Conservation (phyloP, 139 green algal species). For the Raphidocelis subcapitata region DNA sequence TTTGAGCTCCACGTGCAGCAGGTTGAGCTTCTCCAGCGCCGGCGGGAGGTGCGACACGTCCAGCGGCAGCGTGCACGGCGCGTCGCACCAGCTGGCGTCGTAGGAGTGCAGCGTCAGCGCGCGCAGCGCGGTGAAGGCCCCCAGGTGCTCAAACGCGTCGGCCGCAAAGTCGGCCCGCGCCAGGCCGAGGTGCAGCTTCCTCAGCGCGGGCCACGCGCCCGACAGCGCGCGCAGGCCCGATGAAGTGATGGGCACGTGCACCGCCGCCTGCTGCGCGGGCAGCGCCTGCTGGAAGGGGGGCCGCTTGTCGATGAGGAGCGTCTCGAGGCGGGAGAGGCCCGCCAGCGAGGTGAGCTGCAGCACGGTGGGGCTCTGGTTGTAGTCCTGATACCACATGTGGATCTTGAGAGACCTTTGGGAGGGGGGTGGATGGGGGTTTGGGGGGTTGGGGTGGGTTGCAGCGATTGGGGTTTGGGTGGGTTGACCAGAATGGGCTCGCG, state of each 20-base stretch:
- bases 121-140: conserved; percentile 6
- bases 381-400: conserved; percentile 27
- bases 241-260: conserved; percentile 9
- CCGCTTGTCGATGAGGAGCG: conserved; percentile 21
- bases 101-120: conserved; percentile 22
- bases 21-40: conserved; percentile 9
- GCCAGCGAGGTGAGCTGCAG: conserved; percentile 3
- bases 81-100: conserved; percentile 19
- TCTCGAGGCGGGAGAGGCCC: background rate
- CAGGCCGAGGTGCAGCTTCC: conserved; percentile 24
- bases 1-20: conserved; percentile 22
- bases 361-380: conserved; percentile 12
- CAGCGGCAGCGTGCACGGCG: conserved; percentile 16
- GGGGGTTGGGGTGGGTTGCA: no score
- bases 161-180: conserved; percentile 15
- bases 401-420: no score
- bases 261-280: conserved; percentile 16
- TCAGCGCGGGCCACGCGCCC: background rate
- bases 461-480: no score
- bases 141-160: background rate
- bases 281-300: conserved; percentile 32
- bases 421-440: no score
- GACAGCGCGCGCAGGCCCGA: background rate
- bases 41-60: conserved; percentile 2
- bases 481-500: no score